These are phyloP conservation scores for Blastobotrys elegans DNA, from an alignment of 1,139 yeast genomes.

Conservation along the genomic window DNA sequence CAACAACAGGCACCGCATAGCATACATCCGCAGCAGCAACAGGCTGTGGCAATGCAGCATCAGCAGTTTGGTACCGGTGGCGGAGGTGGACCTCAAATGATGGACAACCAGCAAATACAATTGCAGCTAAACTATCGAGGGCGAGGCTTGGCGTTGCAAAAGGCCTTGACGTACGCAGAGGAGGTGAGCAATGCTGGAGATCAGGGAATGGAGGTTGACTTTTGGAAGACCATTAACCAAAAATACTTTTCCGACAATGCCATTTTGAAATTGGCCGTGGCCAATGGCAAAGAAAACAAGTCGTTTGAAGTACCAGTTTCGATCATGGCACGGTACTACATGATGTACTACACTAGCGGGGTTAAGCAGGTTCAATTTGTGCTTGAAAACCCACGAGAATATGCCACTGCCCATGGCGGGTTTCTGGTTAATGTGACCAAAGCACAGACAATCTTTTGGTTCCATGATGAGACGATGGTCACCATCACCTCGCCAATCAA, in stretches of 20 bases:
- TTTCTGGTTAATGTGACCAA: slow-evolving; percentile 59
- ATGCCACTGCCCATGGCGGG: slow-evolving; percentile 60
- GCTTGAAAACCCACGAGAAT: slow-evolving; percentile 62
- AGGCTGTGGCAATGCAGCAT: no score
- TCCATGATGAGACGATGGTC: slow-evolving; percentile 67
- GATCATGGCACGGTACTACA: slow-evolving; percentile 63
- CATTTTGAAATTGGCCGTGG: slow-evolving; percentile 42
- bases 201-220: slow-evolving; percentile 39
- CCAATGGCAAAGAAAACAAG: slow-evolving; percentile 42
- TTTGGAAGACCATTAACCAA: slow-evolving; percentile 44
- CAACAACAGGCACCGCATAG: not conserved
- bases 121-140: slow-evolving; percentile 8
- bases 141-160: slow-evolving; percentile 30
- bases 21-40: slow-evolving; percentile 1
- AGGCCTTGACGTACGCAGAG: slow-evolving; percentile 39
- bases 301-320: slow-evolving; percentile 61
- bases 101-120: not conserved
- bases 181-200: slow-evolving; percentile 35
- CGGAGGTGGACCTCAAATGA: not conserved
- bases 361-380: slow-evolving; percentile 52
- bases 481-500: slow-evolving; percentile 54
- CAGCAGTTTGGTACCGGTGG: no score
- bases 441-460: slow-evolving; percentile 50
- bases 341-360: slow-evolving; percentile 50
- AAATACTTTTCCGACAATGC: slow-evolving; percentile 50